Percentiles rank a stretch among this genome's conserved stretches.
Evolutionary conservation across 345 rosid species (phyloP).

Genomic region (Tarenaya hassleriana): DNA sequence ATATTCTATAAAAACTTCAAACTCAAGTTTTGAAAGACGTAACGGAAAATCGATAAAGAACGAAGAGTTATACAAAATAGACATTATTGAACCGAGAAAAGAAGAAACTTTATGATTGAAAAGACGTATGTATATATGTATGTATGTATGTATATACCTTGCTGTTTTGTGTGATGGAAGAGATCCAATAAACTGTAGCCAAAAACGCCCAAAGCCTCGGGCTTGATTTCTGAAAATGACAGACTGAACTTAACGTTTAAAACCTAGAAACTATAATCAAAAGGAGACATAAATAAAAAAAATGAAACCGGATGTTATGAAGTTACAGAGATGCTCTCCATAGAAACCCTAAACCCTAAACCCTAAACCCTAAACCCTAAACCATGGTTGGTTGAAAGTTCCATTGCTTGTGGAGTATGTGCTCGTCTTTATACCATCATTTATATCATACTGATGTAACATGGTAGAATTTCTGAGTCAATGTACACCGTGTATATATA

Average conservation of each 20-base stretch:
- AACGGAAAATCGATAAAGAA: too few species aligned
- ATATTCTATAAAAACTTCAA: too few species aligned
- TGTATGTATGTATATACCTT: too few species aligned
- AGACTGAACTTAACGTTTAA: not conserved
- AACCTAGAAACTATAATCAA: not conserved
- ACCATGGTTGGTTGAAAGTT: conserved; percentile 45
- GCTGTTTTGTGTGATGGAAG: conserved; percentile 48
- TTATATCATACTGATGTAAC: conserved; percentile 49
- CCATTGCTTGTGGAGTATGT: conserved; percentile 28
- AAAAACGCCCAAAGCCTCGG: conserved; percentile 59
- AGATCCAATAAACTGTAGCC: conserved; percentile 49
- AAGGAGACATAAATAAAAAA: not conserved
- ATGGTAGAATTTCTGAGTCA: too few species aligned
- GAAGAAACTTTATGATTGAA: not conserved
- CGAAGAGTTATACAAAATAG: too few species aligned
- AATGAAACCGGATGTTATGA: not conserved
- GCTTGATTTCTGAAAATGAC: conserved; percentile 33
- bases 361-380: too few species aligned
- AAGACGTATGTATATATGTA: conserved; percentile 6
- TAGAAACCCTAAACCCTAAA: too few species aligned
- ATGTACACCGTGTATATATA: too few species aligned
- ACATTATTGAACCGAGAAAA: too few species aligned
- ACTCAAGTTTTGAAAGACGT: too few species aligned
- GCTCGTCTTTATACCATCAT: conserved; percentile 9
- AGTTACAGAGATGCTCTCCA: conserved; percentile 53